Conservation (phyloP, 2,329 filamentous ascomycete genomes). For the Exophiala calicioides region DNA sequence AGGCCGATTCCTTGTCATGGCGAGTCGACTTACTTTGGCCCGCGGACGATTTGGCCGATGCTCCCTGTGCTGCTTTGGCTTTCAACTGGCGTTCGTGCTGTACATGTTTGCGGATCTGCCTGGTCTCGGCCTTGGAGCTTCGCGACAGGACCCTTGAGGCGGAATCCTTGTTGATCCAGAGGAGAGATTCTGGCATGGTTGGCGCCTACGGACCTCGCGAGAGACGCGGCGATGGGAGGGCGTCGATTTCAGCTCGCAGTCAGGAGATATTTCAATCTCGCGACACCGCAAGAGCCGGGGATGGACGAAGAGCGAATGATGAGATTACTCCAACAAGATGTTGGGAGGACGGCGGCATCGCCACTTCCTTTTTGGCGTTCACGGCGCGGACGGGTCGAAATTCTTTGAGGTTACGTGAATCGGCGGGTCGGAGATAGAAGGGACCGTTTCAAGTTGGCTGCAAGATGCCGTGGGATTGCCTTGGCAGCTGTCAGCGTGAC, state of each 20-base stretch:
- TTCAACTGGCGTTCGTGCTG: conserved; percentile 26
- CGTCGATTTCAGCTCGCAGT: no score
- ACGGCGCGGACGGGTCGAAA: conserved; percentile 3
- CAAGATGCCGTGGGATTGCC: no score
- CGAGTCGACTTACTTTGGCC: conserved; percentile 1
- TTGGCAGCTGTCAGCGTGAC: no score
- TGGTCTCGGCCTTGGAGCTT: conserved; percentile 29
- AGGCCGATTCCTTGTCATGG: conserved; percentile 5
- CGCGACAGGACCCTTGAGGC: conserved; percentile 25
- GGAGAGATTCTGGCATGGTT: conserved; percentile 23
- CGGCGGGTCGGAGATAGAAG: conserved; percentile 8
- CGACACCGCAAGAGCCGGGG: no score
- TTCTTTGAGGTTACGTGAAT: conserved; percentile 6
- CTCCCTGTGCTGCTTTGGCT: conserved; percentile 18
- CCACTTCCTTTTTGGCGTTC: not conserved
- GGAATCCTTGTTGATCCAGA: conserved; percentile 29
- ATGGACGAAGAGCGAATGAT: no score
- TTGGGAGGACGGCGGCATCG: no score
- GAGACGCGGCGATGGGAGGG: no score
- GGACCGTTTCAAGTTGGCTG: conserved; percentile 12
- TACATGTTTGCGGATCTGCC: conserved; percentile 29
- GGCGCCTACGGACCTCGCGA: not conserved
- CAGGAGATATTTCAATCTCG: no score
- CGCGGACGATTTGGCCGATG: conserved; percentile 5
- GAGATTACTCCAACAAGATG: no score